Evolutionary conservation across 352 stramenopile genomes (phyloP).

Genomic region (Phytophthora tentaculata): DNA sequence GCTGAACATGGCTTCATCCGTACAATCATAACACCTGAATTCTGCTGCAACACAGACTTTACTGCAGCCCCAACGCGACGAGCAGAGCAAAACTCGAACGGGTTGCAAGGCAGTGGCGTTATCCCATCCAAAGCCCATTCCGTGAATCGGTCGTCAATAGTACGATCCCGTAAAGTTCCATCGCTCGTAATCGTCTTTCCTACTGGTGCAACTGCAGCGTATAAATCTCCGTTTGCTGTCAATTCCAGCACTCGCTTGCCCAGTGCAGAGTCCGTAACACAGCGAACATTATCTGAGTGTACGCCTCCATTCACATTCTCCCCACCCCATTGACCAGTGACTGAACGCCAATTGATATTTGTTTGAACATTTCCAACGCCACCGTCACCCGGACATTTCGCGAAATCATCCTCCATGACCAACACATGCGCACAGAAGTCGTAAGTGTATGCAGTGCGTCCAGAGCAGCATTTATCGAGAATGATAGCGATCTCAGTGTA

Average conservation of each 20-base stretch:
- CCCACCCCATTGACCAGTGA: conserved; percentile 69
- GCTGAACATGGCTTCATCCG: conserved; percentile 52
- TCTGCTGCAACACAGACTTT: conserved; percentile 43
- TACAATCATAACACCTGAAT: conserved; percentile 60
- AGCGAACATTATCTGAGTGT: conserved; percentile 57
- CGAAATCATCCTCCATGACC: conserved; percentile 64
- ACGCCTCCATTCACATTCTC: conserved; percentile 70
- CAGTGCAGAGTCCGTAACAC: conserved; percentile 29
- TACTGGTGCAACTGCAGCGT: conserved; percentile 38
- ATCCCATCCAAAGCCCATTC: conserved; percentile 65
- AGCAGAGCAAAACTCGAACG: conserved; percentile 41
- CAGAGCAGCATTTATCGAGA: conserved; percentile 63
- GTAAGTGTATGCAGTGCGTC: conserved; percentile 44
- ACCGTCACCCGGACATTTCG: conserved; percentile 31
- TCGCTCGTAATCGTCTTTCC: conserved; percentile 34
- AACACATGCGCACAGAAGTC: conserved; percentile 55
- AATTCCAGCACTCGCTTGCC: conserved; percentile 54
- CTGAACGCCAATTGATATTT: conserved; percentile 43
- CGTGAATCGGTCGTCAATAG: conserved; percentile 43
- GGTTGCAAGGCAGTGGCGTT: conserved; percentile 51
- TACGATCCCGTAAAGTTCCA: conserved; percentile 35
- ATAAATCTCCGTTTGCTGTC: conserved; percentile 61
- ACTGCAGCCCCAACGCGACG: conserved; percentile 65
- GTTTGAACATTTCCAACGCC: conserved; percentile 34
- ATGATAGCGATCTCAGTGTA: conserved; percentile 38